Conservation (phyloP, 768 basidiomycete genomes). For the Suillus clintonianus region DNA sequence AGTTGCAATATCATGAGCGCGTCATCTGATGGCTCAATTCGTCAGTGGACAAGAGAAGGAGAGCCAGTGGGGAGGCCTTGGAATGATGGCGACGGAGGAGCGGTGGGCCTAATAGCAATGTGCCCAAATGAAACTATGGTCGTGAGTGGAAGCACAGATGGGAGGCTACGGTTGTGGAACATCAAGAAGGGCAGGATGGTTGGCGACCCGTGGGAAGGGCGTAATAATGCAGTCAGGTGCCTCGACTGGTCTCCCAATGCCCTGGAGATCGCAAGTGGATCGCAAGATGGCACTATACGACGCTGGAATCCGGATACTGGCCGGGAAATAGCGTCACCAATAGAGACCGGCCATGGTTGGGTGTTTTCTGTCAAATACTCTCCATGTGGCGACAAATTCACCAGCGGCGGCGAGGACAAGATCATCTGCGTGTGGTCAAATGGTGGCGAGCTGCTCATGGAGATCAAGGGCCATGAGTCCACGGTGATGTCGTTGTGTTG, state of each 20-base stretch:
- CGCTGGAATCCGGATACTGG: constrained; percentile 13
- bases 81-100: background rate
- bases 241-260: constrained; percentile 16
- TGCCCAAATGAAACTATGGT: background rate
- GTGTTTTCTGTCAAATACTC: background rate
- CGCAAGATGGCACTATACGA: background rate
- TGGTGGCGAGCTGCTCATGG: background rate
- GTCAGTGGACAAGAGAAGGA: background rate
- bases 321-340: background rate
- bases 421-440: background rate
- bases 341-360: background rate
- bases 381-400: background rate
- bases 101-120: background rate
- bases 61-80: background rate
- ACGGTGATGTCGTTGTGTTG: background rate
- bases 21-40: background rate
- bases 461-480: background rate
- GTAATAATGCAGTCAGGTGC: background rate
- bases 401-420: background rate
- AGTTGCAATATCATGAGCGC: background rate
- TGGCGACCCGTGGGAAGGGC: background rate
- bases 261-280: constrained; percentile 13
- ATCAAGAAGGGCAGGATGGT: background rate
- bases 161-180: background rate
- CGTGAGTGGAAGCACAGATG: background rate